Conservation (phyloP, 805 yeast species). For the Candida tibetensis region DNA sequence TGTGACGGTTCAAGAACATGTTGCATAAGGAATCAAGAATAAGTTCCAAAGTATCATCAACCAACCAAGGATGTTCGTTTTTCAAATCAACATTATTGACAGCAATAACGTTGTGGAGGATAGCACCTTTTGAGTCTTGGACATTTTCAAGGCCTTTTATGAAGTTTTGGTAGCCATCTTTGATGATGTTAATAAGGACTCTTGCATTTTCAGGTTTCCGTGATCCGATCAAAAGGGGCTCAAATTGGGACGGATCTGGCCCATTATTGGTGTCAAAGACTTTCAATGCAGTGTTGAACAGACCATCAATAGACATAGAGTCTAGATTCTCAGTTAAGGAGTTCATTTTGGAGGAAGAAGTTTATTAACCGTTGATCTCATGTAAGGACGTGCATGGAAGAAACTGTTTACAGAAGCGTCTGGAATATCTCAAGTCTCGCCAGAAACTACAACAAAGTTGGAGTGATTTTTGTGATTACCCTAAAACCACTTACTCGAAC, state of each 20-base stretch:
- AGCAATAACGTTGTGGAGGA: conserved; percentile 14
- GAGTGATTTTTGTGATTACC: too few species aligned
- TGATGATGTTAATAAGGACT: conserved; percentile 15
- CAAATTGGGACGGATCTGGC: neutral
- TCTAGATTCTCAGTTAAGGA: too few species aligned
- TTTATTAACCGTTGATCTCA: too few species aligned
- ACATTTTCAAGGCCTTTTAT: conserved; percentile 13
- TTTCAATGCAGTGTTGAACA: neutral
- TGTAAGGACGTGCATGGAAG: too few species aligned
- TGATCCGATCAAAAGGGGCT: conserved; percentile 1
- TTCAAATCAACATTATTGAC: neutral
- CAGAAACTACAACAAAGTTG: too few species aligned
- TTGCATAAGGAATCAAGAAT: conserved; percentile 8
- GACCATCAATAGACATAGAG: neutral
- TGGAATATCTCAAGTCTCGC: too few species aligned
- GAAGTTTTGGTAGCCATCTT: conserved; percentile 16
- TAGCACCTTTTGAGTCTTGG: conserved; percentile 14
- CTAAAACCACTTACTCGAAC: too few species aligned
- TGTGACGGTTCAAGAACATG: conserved; percentile 1
- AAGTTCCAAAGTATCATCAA: conserved; percentile 7
- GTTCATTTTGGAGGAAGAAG: too few species aligned
- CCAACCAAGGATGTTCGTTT: too few species aligned
- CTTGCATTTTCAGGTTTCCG: conserved; percentile 6
- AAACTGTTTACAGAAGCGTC: too few species aligned
- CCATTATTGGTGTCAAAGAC: neutral